Conservation (phyloP, 106 monocot species). For the Xerophyta viscosa region DNA sequence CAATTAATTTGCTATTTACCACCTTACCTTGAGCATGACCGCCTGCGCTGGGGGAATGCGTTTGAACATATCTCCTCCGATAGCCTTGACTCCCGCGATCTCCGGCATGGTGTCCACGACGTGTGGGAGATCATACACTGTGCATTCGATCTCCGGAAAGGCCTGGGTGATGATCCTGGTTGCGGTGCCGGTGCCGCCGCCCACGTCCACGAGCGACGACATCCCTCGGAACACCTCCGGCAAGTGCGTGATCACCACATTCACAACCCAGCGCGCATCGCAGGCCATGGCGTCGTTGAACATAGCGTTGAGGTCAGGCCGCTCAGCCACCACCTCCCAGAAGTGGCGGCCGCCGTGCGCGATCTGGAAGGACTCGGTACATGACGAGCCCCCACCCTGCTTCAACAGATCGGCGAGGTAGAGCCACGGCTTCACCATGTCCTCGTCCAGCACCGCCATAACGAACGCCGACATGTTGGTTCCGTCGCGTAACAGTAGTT, state of each 20-base stretch:
- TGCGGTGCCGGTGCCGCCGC: conserved; percentile 10
- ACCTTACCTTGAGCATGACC: conserved; percentile 11
- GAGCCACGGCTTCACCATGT: not conserved
- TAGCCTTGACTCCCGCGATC: not conserved
- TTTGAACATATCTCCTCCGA: conserved; percentile 10
- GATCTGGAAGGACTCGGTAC: not conserved
- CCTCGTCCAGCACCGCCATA: not conserved
- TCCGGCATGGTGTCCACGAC: conserved; percentile 1
- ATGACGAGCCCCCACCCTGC: not conserved
- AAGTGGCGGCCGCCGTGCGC: not conserved
- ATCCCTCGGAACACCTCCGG: conserved; percentile 4
- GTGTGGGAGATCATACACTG: conserved; percentile 9
- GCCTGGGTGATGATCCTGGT: conserved; percentile 3
- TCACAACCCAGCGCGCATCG: not conserved
- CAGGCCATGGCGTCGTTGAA: conserved; percentile 13
- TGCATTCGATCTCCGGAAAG: conserved; percentile 8
- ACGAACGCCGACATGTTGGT: not conserved
- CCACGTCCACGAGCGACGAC: conserved; percentile 17
- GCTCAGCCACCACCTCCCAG: not conserved
- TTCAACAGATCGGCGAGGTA: not conserved
- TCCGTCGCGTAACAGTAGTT: not conserved
- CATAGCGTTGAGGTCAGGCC: not conserved
- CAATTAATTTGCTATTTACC: no score
- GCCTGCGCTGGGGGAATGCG: conserved; percentile 6
- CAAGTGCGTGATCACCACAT: not conserved